Conservation (phyloP, 225 moss, liverwort and hornwort genomes). For the Pleurozium schreberi region DNA sequence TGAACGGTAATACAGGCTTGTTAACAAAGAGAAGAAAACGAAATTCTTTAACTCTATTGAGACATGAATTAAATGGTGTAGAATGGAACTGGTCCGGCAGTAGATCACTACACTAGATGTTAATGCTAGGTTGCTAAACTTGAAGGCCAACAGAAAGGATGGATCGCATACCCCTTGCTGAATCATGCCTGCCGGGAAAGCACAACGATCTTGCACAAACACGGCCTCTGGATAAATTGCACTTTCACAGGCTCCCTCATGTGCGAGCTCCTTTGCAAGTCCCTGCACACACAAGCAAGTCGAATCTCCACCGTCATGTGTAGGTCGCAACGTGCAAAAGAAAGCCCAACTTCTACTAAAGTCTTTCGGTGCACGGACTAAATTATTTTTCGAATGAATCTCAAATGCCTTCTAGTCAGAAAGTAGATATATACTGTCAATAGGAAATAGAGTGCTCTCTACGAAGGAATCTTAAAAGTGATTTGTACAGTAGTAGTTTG, state of each 20-base stretch:
- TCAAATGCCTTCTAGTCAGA: background rate
- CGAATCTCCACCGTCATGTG: background rate
- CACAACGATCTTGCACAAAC: slow-evolving; percentile 70
- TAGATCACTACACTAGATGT: background rate
- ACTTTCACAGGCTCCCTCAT: slow-evolving; percentile 61
- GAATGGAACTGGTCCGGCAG: background rate
- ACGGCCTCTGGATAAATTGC: slow-evolving; percentile 76
- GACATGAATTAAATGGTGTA: background rate
- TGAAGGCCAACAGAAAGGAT: background rate
- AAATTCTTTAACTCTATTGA: background rate
- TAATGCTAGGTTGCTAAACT: background rate
- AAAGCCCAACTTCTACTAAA: background rate
- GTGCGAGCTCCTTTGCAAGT: slow-evolving; percentile 47
- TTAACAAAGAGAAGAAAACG: background rate
- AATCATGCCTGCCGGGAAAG: slow-evolving; percentile 65
- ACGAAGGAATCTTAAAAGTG: background rate
- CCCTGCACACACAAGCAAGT: slow-evolving; percentile 22
- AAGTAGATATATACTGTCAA: background rate
- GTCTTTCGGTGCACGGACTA: background rate
- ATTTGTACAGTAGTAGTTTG: background rate
- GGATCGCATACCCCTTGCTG: slow-evolving; percentile 57
- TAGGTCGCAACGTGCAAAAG: background rate
- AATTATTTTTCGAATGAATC: background rate
- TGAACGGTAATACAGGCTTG: background rate
- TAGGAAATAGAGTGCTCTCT: background rate